A percentile compares a stretch with the other conserved stretches of the same genome.
Evolutionary conservation across 164 flowering plant species (phyloP).

Genomic region (Piper longum): DNA sequence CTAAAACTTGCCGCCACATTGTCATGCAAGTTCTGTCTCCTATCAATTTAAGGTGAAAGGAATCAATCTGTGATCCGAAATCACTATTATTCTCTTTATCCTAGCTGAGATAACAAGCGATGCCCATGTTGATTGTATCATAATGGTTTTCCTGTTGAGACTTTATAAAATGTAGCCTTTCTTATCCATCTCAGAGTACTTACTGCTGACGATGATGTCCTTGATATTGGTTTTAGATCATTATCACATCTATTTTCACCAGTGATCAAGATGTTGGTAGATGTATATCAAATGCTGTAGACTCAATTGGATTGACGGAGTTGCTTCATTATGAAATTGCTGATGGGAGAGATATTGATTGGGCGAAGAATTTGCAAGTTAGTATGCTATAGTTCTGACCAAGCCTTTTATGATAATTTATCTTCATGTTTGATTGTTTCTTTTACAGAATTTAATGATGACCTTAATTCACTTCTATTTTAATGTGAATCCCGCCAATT

Average conservation of each 20-base stretch:
- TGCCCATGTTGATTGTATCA: neutral
- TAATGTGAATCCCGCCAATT: neutral
- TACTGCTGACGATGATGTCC: neutral
- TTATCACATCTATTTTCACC: conserved; percentile 45
- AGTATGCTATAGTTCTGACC: neutral
- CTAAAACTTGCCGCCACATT: too few species aligned
- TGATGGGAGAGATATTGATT: conserved; percentile 42
- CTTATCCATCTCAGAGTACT: neutral
- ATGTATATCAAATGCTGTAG: conserved; percentile 58
- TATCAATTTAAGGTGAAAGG: too few species aligned
- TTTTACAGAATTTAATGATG: conserved; percentile 20
- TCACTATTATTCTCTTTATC: neutral
- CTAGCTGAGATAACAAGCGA: neutral
- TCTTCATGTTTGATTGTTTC: neutral
- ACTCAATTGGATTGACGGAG: conserved; percentile 59
- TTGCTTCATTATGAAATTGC: conserved; percentile 42
- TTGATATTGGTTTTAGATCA: conserved; percentile 27
- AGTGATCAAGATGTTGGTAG: conserved; percentile 33
- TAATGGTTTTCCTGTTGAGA: neutral
- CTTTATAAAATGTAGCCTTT: neutral
- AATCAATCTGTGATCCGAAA: too few species aligned
- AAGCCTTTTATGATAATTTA: conserved; percentile 8
- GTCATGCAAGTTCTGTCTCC: too few species aligned
- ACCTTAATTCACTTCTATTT: conserved; percentile 23
- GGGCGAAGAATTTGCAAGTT: conserved; percentile 64